A percentile compares a stretch with the other conserved stretches of the same genome.
phyloP scores from a whole-genome alignment of 2,329 filamentous ascomycete genomes.

The Furcasterigmium sp. region DNA sequence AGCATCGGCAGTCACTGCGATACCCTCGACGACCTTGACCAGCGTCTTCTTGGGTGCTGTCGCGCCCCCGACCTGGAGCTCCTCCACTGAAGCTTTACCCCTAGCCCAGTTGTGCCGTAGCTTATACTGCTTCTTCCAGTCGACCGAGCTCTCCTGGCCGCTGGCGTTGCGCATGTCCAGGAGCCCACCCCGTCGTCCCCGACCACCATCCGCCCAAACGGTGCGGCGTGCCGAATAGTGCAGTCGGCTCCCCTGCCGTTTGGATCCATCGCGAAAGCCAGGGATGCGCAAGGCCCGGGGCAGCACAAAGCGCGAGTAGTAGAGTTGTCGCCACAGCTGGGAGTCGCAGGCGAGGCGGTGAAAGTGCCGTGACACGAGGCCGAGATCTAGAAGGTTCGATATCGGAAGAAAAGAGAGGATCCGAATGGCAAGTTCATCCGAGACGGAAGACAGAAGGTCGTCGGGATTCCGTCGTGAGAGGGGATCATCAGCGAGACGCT shows the following conservation, averaged over 20 bases:
- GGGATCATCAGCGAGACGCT: neutral
- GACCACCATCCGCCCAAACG: slow-evolving; percentile 36
- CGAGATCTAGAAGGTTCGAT: slow-evolving; percentile 56
- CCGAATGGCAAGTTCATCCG: slow-evolving; percentile 82
- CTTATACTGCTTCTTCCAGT: slow-evolving; percentile 89
- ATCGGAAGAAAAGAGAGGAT: slow-evolving; percentile 75
- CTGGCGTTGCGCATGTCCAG: slow-evolving; percentile 51
- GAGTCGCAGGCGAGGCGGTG: slow-evolving; percentile 69
- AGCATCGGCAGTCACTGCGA: slow-evolving; percentile 72
- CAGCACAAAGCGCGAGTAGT: slow-evolving; percentile 81
- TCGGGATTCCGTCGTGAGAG: neutral
- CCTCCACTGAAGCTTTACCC: slow-evolving; percentile 74
- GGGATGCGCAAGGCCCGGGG: slow-evolving; percentile 74
- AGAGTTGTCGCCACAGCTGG: slow-evolving; percentile 86
- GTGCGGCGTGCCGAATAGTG: slow-evolving; percentile 38
- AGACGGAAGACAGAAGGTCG: slow-evolving; percentile 68
- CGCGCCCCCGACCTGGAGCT: slow-evolving; percentile 54
- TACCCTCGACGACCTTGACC: slow-evolving; percentile 70
- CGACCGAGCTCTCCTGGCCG: slow-evolving; percentile 52
- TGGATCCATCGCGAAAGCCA: slow-evolving; percentile 44
- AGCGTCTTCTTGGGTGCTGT: slow-evolving; percentile 50
- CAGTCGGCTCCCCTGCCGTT: slow-evolving; percentile 26
- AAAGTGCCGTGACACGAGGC: slow-evolving; percentile 70
- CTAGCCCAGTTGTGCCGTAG: slow-evolving; percentile 86
- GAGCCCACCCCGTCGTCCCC: slow-evolving; percentile 34